phyloP scores from a whole-genome alignment of 768 basidiomycete genomes.

The Pleurotus eryngii region DNA sequence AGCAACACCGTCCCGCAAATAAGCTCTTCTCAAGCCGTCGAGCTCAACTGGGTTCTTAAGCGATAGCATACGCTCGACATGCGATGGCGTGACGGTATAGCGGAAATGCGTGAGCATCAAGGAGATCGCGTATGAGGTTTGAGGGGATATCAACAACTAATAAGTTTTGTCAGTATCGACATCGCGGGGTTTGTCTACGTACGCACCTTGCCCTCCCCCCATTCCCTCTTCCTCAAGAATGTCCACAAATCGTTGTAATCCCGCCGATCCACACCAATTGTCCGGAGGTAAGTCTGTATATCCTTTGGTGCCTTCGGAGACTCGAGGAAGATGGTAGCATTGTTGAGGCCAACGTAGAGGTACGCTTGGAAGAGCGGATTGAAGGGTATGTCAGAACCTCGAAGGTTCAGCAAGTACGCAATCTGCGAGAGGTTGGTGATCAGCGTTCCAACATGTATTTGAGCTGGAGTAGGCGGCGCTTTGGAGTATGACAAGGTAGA shows the following conservation, averaged over 20 bases:
- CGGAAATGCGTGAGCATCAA: constrained; percentile 82
- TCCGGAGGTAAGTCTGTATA: constrained; percentile 53
- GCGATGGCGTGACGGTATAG: constrained; percentile 69
- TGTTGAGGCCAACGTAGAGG: constrained; percentile 63
- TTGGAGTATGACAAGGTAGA: constrained; percentile 62
- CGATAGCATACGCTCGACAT: constrained; percentile 74
- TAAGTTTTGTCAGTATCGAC: too few species aligned
- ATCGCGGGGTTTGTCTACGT: neutral
- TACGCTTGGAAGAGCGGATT: constrained; percentile 93
- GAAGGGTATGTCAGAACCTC: constrained; percentile 87
- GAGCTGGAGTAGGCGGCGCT: constrained; percentile 51
- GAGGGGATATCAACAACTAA: constrained; percentile 64
- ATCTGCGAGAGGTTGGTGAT: constrained; percentile 69
- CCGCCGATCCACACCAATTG: constrained; percentile 51
- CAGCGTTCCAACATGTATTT: constrained; percentile 66
- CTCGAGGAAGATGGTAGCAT: constrained; percentile 78
- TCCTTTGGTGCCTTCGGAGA: constrained; percentile 56
- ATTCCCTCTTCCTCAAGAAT: constrained; percentile 69
- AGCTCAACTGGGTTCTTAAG: constrained; percentile 89
- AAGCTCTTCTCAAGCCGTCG: constrained; percentile 71
- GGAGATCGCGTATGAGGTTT: constrained; percentile 80
- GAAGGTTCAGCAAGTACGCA: constrained; percentile 85
- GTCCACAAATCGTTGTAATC: constrained; percentile 81
- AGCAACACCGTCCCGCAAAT: constrained; percentile 86
- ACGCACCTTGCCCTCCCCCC: constrained; percentile 74